Evolutionary conservation across 225 moss, liverwort and hornwort genomes (phyloP).

Genomic region (Pseudoscleropodium purum): DNA sequence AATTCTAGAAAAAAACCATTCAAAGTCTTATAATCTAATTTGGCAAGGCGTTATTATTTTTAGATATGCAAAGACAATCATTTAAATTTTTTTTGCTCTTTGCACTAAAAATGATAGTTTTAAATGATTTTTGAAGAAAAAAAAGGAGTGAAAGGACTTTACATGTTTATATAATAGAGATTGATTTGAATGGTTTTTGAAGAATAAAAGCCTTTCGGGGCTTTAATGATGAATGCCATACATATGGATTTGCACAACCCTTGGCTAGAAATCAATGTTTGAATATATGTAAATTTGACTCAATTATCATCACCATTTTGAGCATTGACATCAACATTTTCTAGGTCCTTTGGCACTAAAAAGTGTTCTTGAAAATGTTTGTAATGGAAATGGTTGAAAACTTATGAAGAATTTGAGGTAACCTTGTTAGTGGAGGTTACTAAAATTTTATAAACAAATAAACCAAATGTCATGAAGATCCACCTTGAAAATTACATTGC

Average conservation of each 20-base stretch:
- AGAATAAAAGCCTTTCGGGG: not conserved
- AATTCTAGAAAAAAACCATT: not conserved
- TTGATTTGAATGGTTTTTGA: too few species aligned
- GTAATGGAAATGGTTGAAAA: not conserved
- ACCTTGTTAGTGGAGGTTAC: not conserved
- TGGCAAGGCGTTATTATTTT: not conserved
- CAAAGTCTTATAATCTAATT: not conserved
- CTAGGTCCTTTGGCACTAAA: rapidly evolving
- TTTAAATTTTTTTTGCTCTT: not conserved
- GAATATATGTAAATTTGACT: not conserved
- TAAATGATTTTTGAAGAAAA: not conserved
- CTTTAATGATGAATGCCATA: not conserved
- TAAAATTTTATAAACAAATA: not conserved
- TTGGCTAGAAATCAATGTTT: not conserved
- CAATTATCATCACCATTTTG: not conserved
- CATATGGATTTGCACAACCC: not conserved
- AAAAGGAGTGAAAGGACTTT: not conserved
- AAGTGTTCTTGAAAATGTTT: not conserved
- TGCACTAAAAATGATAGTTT: not conserved
- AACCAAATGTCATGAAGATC: not conserved
- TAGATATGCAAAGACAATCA: not conserved
- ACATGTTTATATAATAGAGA: not conserved
- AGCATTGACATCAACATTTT: not conserved
- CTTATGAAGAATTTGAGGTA: not conserved
- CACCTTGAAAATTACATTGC: not conserved